Base-by-base conservation (phyloP, 2,329 filamentous ascomycete genomes). In the Metarhizium brunneum region DNA sequence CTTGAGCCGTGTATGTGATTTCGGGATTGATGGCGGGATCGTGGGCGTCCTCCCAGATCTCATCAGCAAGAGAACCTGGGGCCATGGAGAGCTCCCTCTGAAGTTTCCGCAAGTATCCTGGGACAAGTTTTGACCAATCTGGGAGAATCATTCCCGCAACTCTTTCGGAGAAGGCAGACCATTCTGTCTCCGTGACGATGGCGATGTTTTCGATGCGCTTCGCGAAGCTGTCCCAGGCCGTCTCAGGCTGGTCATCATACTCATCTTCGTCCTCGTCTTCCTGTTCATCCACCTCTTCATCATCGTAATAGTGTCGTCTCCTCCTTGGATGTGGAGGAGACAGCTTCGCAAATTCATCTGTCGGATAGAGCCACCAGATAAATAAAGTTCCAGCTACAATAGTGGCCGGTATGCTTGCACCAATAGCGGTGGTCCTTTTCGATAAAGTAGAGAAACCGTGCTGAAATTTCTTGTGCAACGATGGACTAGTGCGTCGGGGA, bases 11-110 rank as follows among this genome's bases (percentile, higher is more conserved):
- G 73, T 87, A 90, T 36, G 83, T 75, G 56, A 97, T 95, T 68
- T 99, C 94, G 0, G 92, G 92, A 63, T 97, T 90, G 59, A 88
- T 77, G 50, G 83, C 77, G 0, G 91, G 84, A 66, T 97, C 89
- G 56, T 91, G 88, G 1, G 94, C 90, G 64, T 97, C 92, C 60
- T 79, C 77, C 94, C 94, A 97, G 57, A 99, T 94, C 62, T 96
- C 89, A 65, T 95, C 87, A 13, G 92, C 90, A 47, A 99, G 75
- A 0, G 91, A 95, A 1, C 91, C 92, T 0, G 90, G 88, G 0
- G 87, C 83, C 83, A 94, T 87, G 38, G 90, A 94, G 16, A 96
- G 77, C 71, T 97, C 92, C 25, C 83, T 82, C 67, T 96, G 91
- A 38, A 97, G 79, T 69, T 96, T 96, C 58, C 82, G 80, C 55